phyloP scores from a whole-genome alignment of 2,329 filamentous ascomycete genomes.

The Annulohypoxylon truncatum region DNA sequence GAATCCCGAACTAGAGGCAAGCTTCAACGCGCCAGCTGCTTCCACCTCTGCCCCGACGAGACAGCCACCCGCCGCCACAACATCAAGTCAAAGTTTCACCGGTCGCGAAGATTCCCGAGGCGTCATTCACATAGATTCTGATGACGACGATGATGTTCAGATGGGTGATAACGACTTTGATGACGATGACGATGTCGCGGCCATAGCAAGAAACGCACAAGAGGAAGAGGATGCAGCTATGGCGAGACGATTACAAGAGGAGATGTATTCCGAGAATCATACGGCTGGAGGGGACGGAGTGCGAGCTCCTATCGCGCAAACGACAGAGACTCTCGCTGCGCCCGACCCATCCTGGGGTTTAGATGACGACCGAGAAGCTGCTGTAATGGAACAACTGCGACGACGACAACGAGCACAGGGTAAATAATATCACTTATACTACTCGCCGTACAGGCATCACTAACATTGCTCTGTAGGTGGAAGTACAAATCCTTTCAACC shows the following conservation, averaged over 20 bases:
- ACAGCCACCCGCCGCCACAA: slow-evolving; percentile 50
- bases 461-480: slow-evolving; percentile 27
- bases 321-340: slow-evolving; percentile 89
- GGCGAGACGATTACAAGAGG: slow-evolving; percentile 90
- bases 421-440: slow-evolving; percentile 29
- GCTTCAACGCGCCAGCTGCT: slow-evolving; percentile 55
- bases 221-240: slow-evolving; percentile 94
- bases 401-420: slow-evolving; percentile 53
- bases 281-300: slow-evolving; percentile 64
- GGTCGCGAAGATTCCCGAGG: slow-evolving; percentile 66
- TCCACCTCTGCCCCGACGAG: slow-evolving; percentile 51
- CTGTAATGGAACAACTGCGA: slow-evolving; percentile 74
- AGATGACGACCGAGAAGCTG: slow-evolving; percentile 67
- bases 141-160: slow-evolving; percentile 71
- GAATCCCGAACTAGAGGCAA: slow-evolving; percentile 76
- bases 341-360: slow-evolving; percentile 66
- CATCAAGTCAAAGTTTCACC: slow-evolving; percentile 38
- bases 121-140: slow-evolving; percentile 81
- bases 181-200: slow-evolving; percentile 55
- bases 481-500: slow-evolving; percentile 47
- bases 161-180: slow-evolving; percentile 53
- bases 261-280: slow-evolving; percentile 73
- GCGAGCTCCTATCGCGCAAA: slow-evolving; percentile 89
- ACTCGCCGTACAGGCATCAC: neutral
- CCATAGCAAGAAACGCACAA: slow-evolving; percentile 61